These are phyloP conservation scores for Solanum sejunctum DNA, from an alignment of 257 asterid species.

Conservation along the genomic window DNA sequence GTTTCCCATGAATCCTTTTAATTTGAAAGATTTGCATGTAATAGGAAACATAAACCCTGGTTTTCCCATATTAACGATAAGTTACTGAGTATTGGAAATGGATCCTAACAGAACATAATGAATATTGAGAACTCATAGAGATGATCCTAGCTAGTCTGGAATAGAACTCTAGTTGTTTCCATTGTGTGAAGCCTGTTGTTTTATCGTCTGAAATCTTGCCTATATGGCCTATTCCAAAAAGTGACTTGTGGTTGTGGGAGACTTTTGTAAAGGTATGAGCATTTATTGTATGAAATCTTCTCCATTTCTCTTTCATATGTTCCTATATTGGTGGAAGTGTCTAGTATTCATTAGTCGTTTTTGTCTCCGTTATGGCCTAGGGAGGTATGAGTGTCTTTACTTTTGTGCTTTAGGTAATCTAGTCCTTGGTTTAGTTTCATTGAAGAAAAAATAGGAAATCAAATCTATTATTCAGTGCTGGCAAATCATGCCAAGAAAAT, in stretches of 20 bases:
- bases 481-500: not conserved
- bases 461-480: not conserved
- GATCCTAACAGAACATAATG: not conserved
- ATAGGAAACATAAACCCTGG: not conserved
- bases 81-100: not conserved
- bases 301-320: not conserved
- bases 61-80: not conserved
- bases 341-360: not conserved
- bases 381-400: not conserved
- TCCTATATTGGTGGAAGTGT: not conserved
- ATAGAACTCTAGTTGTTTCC: not conserved
- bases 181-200: not conserved
- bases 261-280: not conserved
- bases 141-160: not conserved
- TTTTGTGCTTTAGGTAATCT: not conserved
- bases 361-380: not conserved
- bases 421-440: not conserved
- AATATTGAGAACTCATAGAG: not conserved
- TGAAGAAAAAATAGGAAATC: not conserved
- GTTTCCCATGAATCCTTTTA: not conserved
- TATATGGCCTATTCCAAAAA: too few species aligned
- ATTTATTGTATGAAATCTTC: not conserved
- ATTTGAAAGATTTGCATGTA: not conserved
- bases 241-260: not conserved
- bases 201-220: not conserved